Evolutionary conservation across 768 basidiomycete species (phyloP), one percentile per base, ranked within the genome.

Genomic region (Kwoniella newhampshirensis): DNA sequence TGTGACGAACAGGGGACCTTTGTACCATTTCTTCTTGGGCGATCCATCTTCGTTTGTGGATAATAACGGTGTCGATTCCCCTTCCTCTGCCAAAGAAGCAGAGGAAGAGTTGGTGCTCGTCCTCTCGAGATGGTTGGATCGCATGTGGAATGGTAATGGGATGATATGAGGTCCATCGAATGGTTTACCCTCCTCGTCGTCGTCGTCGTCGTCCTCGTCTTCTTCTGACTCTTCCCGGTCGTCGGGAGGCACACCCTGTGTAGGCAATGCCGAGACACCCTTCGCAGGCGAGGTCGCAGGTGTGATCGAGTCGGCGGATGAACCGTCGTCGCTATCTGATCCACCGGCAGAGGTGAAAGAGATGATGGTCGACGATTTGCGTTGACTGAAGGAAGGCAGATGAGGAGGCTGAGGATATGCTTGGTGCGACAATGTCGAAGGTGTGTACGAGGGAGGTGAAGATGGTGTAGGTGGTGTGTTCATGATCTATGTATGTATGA

Each of bases 1-100:
- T 0, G 92, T 90, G 69, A 84, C 83, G 77, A 92, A 78, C 63
- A 96, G 81, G 39, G 91, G 81, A 39, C 80, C 28, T 27, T 59
- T 47, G 30, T 68, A 70, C 73, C 73, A 74, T 64, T 66, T 70
- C 25, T 11, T 25, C 23, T 43, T 57, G 3, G 8, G 9, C 21
- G 47, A 50, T 23, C 46, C 36, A 13, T 44, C 60, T 20, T 48
- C 27, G 47, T 48, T 48, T 5, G 30, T 30, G 2, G 27, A 2
- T 21, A 67, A 37, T 1, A 68, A 45, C 3, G 64, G 60, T 0
- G 54, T 60, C 2, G 62, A 50, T 45, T 71, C 70, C 4, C 70
- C 70, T 48, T 66, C 67, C 50, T 71, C 70, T 17, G 64, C 54
- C 20, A 53, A 27, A 7, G 60, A 62, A 12, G 45, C 36, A 20